These are phyloP conservation scores for Candida verbasci DNA, from an alignment of 805 yeast species.

Conservation along the genomic window DNA sequence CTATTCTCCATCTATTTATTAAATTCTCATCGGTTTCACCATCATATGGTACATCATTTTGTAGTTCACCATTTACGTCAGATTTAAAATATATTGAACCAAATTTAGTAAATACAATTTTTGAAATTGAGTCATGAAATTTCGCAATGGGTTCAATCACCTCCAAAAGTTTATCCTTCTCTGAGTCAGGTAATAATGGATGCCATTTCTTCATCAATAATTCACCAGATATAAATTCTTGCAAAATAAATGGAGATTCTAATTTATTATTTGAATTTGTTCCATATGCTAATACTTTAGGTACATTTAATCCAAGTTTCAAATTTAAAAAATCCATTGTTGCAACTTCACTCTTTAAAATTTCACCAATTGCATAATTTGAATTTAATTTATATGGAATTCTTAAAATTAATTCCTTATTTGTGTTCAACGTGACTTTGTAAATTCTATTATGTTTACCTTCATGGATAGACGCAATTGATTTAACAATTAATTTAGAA, in stretches of 20 bases:
- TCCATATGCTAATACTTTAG: conserved; percentile 69
- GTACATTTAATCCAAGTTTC: conserved; percentile 66
- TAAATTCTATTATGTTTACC: conserved; percentile 92
- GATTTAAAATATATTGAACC: conserved; percentile 81
- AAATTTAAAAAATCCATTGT: conserved; percentile 76
- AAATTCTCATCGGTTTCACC: conserved; percentile 56
- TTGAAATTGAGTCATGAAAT: conserved; percentile 51
- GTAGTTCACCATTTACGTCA: conserved; percentile 51
- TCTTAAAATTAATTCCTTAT: conserved; percentile 65
- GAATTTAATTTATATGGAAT: conserved; percentile 79
- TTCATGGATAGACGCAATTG: conserved; percentile 82
- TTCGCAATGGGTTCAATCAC: conserved; percentile 75
- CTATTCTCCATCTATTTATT: conserved; percentile 77
- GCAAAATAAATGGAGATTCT: conserved; percentile 69
- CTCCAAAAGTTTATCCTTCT: conserved; percentile 46
- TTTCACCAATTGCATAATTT: conserved; percentile 57
- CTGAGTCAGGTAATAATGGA: conserved; percentile 61
- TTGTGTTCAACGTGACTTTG: conserved; percentile 60
- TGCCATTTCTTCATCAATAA: conserved; percentile 88
- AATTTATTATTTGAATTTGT: conserved; percentile 57
- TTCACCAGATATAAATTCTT: conserved; percentile 78
- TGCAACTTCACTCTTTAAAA: conserved; percentile 87
- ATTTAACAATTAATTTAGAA: conserved; percentile 48
- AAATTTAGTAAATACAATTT: conserved; percentile 59
- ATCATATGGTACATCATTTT: conserved; percentile 46